Evolutionary conservation across 192 early-diverging fungal species (phyloP).

Genomic region (Nowakowskiella sp.): DNA sequence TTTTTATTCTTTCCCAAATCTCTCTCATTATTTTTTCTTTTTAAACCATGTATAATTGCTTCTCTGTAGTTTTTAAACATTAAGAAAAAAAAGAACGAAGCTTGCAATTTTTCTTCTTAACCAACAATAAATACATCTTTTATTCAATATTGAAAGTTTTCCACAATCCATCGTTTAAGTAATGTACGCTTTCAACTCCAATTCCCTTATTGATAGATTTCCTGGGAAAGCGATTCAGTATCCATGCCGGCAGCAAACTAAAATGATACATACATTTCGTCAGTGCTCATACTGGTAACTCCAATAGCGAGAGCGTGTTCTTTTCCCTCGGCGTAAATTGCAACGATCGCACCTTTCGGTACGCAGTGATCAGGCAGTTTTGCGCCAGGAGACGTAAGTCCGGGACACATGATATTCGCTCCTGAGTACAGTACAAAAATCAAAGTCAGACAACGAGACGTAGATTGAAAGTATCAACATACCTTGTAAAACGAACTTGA

Average conservation of each 20-base stretch:
- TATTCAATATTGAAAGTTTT: too few species aligned
- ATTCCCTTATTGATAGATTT: conserved; percentile 79
- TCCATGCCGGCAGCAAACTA: neutral
- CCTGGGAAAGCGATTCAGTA: conserved; percentile 17
- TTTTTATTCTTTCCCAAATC: too few species aligned
- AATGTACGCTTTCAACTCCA: conserved; percentile 83
- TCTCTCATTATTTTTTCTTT: too few species aligned
- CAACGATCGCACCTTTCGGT: conserved; percentile 65
- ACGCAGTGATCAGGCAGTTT: conserved; percentile 60
- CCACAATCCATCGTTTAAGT: conserved; percentile 68
- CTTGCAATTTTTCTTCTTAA: too few species aligned
- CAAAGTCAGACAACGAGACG: too few species aligned
- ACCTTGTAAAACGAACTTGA: conserved; percentile 89
- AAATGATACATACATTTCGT: conserved; percentile 65
- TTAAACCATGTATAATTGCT: too few species aligned
- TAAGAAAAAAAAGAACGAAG: too few species aligned
- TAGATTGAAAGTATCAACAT: too few species aligned
- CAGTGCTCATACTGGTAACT: conserved; percentile 74
- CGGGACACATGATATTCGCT: conserved; percentile 98
- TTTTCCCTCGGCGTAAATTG: conserved; percentile 93
- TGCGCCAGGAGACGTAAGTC: conserved; percentile 89
- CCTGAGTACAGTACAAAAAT: too few species aligned
- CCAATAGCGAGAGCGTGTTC: conserved; percentile 90
- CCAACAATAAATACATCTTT: too few species aligned
- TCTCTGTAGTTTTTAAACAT: too few species aligned